These are phyloP conservation scores for Bacterosira constricta DNA, from an alignment of 108 stramenopile genomes.

Conservation along the genomic window DNA sequence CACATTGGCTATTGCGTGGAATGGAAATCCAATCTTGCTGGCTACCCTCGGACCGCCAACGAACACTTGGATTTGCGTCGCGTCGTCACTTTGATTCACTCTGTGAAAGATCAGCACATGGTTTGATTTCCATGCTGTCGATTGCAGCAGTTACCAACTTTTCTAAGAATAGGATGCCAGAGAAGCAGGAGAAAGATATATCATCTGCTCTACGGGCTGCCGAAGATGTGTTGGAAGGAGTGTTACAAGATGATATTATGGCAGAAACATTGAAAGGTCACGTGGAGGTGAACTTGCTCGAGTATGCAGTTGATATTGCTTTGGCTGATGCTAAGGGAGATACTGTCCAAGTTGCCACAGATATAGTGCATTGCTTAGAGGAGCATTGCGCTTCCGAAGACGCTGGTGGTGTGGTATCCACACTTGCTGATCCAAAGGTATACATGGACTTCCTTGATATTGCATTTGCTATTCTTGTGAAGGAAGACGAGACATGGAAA, in stretches of 20 bases:
- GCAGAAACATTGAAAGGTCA: conserved; percentile 30
- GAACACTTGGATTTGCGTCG: conserved; percentile 38
- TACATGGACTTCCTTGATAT: conserved; percentile 57
- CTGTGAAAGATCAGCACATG: conserved; percentile 35
- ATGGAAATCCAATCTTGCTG: conserved; percentile 59
- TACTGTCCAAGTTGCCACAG: conserved; percentile 38
- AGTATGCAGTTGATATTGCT: conserved; percentile 56
- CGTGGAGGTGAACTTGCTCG: conserved; percentile 43
- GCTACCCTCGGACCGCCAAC: conserved; percentile 36
- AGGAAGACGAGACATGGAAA: conserved; percentile 28
- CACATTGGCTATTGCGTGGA: conserved; percentile 69
- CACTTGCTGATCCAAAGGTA: conserved; percentile 58
- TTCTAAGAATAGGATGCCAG: background rate
- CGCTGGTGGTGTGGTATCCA: conserved; percentile 51
- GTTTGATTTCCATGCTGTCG: conserved; percentile 37
- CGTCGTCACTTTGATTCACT: conserved; percentile 45
- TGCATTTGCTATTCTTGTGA: conserved; percentile 47
- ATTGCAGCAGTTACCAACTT: conserved; percentile 7
- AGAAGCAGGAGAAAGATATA: background rate
- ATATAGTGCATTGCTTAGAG: conserved; percentile 67
- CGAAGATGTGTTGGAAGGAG: conserved; percentile 26
- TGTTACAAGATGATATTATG: conserved; percentile 32
- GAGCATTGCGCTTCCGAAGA: conserved; percentile 52
- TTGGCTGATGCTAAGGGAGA: conserved; percentile 49
- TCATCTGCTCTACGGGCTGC: conserved; percentile 6